A percentile compares a stretch with the other conserved stretches of the same genome.
Evolutionary conservation across 2,329 filamentous ascomycete species (phyloP).

Genomic region (Waltergamsia citrina): DNA sequence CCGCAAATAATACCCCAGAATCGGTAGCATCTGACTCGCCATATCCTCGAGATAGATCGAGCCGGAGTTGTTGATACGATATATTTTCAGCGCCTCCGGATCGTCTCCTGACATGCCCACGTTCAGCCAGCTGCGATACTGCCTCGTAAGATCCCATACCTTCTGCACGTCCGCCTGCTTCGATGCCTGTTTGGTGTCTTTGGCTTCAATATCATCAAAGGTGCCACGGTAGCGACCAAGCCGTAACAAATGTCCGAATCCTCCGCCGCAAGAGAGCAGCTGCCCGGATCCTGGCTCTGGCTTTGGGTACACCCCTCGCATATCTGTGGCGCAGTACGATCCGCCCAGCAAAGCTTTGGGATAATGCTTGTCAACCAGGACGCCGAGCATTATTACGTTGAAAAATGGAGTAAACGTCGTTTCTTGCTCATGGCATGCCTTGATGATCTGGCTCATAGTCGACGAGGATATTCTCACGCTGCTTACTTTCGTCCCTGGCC

Average conservation of each 20-base stretch:
- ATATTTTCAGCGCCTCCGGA: background rate
- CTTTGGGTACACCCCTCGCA: constrained; percentile 3
- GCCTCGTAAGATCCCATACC: background rate
- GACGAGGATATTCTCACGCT: constrained; percentile 6
- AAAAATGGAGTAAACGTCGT: constrained; percentile 14
- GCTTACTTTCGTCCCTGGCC: background rate
- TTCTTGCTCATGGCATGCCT: constrained; percentile 9
- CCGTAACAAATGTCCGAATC: background rate
- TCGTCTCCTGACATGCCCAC: background rate
- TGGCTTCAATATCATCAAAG: background rate
- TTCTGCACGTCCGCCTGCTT: background rate
- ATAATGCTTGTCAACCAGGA: constrained; percentile 11
- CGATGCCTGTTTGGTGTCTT: background rate
- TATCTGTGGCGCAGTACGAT: constrained; percentile 6
- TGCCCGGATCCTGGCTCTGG: background rate
- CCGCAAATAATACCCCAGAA: constrained; percentile 3
- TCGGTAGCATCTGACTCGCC: constrained; percentile 5
- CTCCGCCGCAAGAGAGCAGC: background rate
- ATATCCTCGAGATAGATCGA: constrained; percentile 6
- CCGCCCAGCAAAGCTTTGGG: constrained; percentile 11
- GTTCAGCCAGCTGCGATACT: background rate
- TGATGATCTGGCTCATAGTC: constrained; percentile 5
- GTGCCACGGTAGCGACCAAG: background rate
- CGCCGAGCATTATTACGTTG: constrained; percentile 5
- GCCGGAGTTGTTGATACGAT: background rate